Evolutionary conservation across 2,329 filamentous ascomycete genomes (phyloP).

Genomic region (Aureobasidium subglaciale): DNA sequence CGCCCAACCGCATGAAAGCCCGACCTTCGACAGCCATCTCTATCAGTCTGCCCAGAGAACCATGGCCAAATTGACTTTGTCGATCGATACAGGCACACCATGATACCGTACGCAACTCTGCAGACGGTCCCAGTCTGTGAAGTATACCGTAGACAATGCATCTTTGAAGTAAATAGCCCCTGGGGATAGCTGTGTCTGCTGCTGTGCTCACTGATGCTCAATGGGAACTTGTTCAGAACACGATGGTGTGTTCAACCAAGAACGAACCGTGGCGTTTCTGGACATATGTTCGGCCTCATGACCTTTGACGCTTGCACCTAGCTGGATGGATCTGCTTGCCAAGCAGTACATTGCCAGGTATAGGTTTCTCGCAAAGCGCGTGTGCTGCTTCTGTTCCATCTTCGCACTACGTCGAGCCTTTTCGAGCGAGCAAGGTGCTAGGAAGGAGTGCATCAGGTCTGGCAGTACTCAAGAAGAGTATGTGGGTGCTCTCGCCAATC

Average conservation of each 20-base stretch:
- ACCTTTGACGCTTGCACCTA: constrained; percentile 29
- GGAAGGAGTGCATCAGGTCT: constrained; percentile 14
- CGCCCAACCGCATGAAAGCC: background rate
- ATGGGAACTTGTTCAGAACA: background rate
- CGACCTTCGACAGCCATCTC: background rate
- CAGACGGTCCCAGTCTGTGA: background rate
- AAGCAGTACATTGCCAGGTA: constrained; percentile 16
- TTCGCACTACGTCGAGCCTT: constrained; percentile 32
- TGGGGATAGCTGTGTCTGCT: constrained; percentile 26
- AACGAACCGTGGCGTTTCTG: background rate
- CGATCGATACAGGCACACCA: background rate
- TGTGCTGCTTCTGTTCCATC: constrained; percentile 53
- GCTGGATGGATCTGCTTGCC: constrained; percentile 20
- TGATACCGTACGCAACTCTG: too few species aligned
- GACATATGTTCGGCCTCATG: constrained; percentile 22
- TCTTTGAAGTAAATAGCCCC: background rate
- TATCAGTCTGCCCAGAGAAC: background rate
- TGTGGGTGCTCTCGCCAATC: constrained; percentile 1
- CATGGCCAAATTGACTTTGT: background rate
- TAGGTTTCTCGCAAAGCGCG: constrained; percentile 18
- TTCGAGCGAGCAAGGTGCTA: constrained; percentile 20
- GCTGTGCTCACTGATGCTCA: constrained; percentile 47
- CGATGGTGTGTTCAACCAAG: background rate
- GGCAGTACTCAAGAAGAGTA: background rate
- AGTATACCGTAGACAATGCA: background rate